Percentiles rank a stretch among this genome's conserved stretches.
These are phyloP conservation scores for Tolypocladium nubicola DNA, from an alignment of 2,329 filamentous ascomycete species.

Conservation along the genomic window DNA sequence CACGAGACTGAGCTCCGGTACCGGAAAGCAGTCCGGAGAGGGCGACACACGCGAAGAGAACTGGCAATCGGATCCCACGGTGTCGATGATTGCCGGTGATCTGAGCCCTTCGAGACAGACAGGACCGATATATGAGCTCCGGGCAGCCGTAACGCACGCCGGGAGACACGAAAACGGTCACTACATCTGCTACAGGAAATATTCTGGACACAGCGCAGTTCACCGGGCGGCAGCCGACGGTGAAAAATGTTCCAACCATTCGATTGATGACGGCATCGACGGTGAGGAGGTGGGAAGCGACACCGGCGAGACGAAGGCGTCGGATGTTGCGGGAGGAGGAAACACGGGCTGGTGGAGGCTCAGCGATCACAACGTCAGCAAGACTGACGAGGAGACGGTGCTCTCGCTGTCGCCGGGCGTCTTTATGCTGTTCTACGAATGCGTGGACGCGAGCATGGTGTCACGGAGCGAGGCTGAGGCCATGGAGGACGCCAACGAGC, in stretches of 20 bases:
- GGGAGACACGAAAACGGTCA: slow-evolving; percentile 92
- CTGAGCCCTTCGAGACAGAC: slow-evolving; percentile 36
- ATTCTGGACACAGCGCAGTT: slow-evolving; percentile 28
- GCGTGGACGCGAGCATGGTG: slow-evolving; percentile 44
- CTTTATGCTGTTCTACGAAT: slow-evolving; percentile 97
- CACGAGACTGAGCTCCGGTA: not conserved
- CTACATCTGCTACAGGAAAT: slow-evolving; percentile 82
- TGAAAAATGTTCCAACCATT: not conserved
- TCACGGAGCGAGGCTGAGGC: slow-evolving; percentile 19
- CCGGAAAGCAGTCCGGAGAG: slow-evolving; percentile 7
- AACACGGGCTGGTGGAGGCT: slow-evolving; percentile 73
- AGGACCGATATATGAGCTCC: slow-evolving; percentile 61
- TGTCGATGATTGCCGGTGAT: slow-evolving; percentile 62
- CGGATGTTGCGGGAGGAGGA: slow-evolving; percentile 1
- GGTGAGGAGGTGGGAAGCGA: slow-evolving; percentile 5
- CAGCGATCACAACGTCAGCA: slow-evolving; percentile 76
- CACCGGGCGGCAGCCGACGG: not conserved
- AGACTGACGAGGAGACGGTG: slow-evolving; percentile 63
- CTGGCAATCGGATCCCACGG: slow-evolving; percentile 58
- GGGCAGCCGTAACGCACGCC: slow-evolving; percentile 79
- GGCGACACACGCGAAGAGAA: slow-evolving; percentile 37
- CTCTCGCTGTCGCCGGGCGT: slow-evolving; percentile 63
- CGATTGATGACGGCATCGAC: slow-evolving; percentile 1
- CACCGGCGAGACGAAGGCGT: slow-evolving; percentile 2
- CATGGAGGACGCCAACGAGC: slow-evolving; percentile 9